Conservation (phyloP, 441 rosid species). For the Erodium chrysanthum region DNA sequence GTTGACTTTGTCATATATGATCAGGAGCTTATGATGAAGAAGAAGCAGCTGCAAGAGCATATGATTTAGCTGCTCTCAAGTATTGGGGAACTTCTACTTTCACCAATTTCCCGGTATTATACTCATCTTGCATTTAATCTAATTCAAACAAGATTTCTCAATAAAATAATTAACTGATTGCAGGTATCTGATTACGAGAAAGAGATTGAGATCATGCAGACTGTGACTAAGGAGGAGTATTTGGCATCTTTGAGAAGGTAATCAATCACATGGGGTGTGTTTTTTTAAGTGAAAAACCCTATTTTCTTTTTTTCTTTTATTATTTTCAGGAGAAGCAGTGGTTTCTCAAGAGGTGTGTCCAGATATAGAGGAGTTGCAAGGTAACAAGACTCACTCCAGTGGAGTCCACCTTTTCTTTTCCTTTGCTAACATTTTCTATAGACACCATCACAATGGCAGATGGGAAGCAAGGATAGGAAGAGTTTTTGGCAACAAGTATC, state of each 20-base stretch:
- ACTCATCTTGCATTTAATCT: neutral
- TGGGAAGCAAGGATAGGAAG: slow-evolving; percentile 24
- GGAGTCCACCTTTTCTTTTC: neutral
- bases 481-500: slow-evolving; percentile 65
- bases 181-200: slow-evolving; percentile 47
- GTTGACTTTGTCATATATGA: slow-evolving; percentile 7
- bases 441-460: slow-evolving; percentile 62
- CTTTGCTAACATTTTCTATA: slow-evolving; percentile 15
- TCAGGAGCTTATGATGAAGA: slow-evolving; percentile 41
- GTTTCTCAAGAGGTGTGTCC: slow-evolving; percentile 73
- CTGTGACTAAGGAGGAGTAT: slow-evolving; percentile 43
- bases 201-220: slow-evolving; percentile 41
- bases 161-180: too few relatives aligned
- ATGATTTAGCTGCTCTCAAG: neutral
- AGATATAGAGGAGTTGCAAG: slow-evolving; percentile 68
- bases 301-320: too few relatives aligned
- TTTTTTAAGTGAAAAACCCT: too few relatives aligned
- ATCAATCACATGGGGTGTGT: too few relatives aligned
- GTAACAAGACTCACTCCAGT: slow-evolving; percentile 15
- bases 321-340: slow-evolving; percentile 47
- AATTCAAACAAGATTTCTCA: too few relatives aligned
- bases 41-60: slow-evolving; percentile 41
- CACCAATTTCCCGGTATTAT: slow-evolving; percentile 25
- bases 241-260: slow-evolving; percentile 57
- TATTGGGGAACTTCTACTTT: slow-evolving; percentile 17